A percentile compares a stretch with the other conserved stretches of the same genome.
phyloP scores from a whole-genome alignment of 805 yeast species.

The Candida verbasci region DNA sequence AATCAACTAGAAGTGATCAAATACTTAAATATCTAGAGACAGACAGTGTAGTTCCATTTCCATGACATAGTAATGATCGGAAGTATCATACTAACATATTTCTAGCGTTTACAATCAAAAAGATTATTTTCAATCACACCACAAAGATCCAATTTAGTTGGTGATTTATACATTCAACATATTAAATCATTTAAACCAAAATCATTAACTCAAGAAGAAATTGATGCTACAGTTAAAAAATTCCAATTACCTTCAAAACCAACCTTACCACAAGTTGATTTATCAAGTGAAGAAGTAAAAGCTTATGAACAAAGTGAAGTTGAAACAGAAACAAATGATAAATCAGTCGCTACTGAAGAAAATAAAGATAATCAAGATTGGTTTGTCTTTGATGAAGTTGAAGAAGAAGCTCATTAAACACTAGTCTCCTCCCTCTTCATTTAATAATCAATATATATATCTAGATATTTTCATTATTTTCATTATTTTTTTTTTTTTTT shows the following conservation, averaged over 20 bases:
- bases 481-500: not conserved
- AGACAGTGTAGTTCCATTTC: too few species aligned
- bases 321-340: constrained; percentile 49
- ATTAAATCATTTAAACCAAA: constrained; percentile 86
- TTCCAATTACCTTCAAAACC: constrained; percentile 85
- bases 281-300: constrained; percentile 61
- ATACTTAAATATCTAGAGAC: too few species aligned
- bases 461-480: not conserved
- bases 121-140: constrained; percentile 41
- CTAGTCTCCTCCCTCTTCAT: not conserved
- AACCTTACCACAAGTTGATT: constrained; percentile 65
- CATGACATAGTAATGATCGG: too few species aligned
- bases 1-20: too few species aligned
- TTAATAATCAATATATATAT: not conserved
- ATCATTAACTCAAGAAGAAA: constrained; percentile 65
- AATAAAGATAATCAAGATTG: constrained; percentile 58
- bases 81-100: too few species aligned
- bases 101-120: constrained; percentile 33
- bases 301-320: constrained; percentile 69
- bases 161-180: constrained; percentile 84
- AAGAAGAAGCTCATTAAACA: constrained; percentile 46
- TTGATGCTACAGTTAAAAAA: constrained; percentile 73
- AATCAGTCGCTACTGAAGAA: constrained; percentile 30
- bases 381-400: constrained; percentile 71
- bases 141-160: constrained; percentile 55